Conservation (phyloP, 495 filamentous ascomycete genomes). For the Penicillium macrosclerotiorum region DNA sequence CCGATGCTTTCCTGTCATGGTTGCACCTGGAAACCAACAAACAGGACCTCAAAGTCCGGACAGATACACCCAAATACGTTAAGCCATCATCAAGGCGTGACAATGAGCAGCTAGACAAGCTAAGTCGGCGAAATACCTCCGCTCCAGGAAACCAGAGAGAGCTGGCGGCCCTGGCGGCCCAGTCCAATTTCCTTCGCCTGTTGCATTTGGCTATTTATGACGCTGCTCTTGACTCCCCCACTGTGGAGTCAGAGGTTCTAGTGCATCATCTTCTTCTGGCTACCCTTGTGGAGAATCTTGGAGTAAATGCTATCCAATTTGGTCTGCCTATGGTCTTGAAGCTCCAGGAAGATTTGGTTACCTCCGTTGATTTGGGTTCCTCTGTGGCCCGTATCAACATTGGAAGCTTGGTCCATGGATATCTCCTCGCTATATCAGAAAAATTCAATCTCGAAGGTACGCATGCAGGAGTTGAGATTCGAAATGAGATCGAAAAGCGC, state of each 20-base stretch:
- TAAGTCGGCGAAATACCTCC: slow-evolving; percentile 57
- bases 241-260: slow-evolving; percentile 68
- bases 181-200: slow-evolving; percentile 74
- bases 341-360: slow-evolving; percentile 78
- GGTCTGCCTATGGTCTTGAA: slow-evolving; percentile 85
- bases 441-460: slow-evolving; percentile 73
- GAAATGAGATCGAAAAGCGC: slow-evolving; percentile 71
- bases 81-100: slow-evolving; percentile 32
- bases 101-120: slow-evolving; percentile 46
- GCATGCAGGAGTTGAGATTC: slow-evolving; percentile 62
- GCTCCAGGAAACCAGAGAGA: slow-evolving; percentile 48
- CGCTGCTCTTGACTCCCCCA: slow-evolving; percentile 67
- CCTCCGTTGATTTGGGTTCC: slow-evolving; percentile 49
- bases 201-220: slow-evolving; percentile 87
- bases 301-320: slow-evolving; percentile 76
- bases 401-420: slow-evolving; percentile 82
- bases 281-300: slow-evolving; percentile 69
- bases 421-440: slow-evolving; percentile 75
- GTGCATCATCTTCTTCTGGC: slow-evolving; percentile 72
- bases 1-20: slow-evolving; percentile 79
- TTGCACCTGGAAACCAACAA: slow-evolving; percentile 72
- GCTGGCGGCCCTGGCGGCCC: slow-evolving; percentile 51
- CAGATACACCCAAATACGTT: slow-evolving; percentile 49
- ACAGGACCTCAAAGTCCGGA: slow-evolving; percentile 59
- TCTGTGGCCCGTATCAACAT: slow-evolving; percentile 67